phyloP scores from a whole-genome alignment of 2,329 filamentous ascomycete species.

The Ascochyta viciae-villosae region DNA sequence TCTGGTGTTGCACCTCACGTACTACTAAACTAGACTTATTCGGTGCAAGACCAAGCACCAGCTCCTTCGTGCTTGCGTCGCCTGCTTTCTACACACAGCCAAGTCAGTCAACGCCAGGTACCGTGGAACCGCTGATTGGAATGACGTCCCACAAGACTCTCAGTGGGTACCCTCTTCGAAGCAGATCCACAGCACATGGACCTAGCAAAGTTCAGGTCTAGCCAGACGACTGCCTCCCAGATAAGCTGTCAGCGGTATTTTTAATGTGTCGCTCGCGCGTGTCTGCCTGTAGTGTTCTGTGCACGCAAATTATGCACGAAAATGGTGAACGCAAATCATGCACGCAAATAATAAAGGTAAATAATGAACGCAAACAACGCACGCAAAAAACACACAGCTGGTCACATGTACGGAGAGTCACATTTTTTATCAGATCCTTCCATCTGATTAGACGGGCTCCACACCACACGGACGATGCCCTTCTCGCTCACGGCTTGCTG shows the following conservation, averaged over 20 bases:
- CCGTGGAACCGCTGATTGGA: not conserved
- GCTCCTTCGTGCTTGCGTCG: no score
- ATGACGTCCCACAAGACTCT: conserved; percentile 9
- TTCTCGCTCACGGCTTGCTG: conserved; percentile 17
- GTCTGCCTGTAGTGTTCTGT: not conserved
- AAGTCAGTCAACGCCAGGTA: not conserved
- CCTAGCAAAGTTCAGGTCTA: conserved; percentile 16
- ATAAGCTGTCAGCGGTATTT: conserved; percentile 21
- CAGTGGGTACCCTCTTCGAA: conserved; percentile 10
- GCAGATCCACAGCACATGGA: conserved; percentile 12
- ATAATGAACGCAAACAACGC: not conserved
- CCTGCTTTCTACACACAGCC: not conserved
- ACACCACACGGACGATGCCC: conserved; percentile 14
- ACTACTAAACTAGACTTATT: no score
- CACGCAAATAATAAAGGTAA: no score
- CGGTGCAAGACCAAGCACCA: no score
- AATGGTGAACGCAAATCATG: no score
- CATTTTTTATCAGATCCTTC: conserved; percentile 17
- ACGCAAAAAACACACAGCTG: conserved; percentile 1
- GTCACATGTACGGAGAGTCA: not conserved
- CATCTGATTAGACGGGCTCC: conserved; percentile 18
- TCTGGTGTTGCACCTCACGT: no score
- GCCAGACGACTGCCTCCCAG: conserved; percentile 6
- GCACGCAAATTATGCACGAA: no score
- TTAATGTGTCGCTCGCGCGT: conserved; percentile 10